Evolutionary conservation across 2,329 filamentous ascomycete genomes (phyloP).

Genomic region (Chalara sp.): DNA sequence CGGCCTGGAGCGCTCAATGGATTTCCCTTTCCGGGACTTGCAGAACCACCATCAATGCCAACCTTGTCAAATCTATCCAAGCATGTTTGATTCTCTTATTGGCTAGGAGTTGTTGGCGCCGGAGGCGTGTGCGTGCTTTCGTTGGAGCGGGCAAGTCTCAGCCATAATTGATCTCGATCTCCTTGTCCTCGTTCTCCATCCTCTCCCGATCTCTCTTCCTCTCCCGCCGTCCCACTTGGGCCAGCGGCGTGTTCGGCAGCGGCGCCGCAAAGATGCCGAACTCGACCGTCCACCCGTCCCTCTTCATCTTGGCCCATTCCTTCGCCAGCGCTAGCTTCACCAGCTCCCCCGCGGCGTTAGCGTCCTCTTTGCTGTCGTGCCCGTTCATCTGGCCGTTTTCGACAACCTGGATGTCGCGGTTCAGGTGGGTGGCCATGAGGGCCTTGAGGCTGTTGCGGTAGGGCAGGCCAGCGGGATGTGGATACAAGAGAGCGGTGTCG

Average conservation of each 20-base stretch:
- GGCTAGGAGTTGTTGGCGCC: not conserved
- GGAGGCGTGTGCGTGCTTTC: not conserved
- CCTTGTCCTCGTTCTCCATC: constrained; percentile 4
- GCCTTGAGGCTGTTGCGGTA: constrained; percentile 70
- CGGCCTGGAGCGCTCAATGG: no score
- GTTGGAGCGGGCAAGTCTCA: not conserved
- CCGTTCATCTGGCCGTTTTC: constrained; percentile 39
- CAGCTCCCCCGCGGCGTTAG: constrained; percentile 80
- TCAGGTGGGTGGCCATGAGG: constrained; percentile 64
- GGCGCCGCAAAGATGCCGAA: constrained; percentile 34
- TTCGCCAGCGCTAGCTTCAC: constrained; percentile 64
- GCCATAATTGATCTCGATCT: not conserved
- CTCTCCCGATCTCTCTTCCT: constrained; percentile 13
- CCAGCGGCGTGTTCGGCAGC: not conserved
- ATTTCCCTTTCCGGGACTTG: no score
- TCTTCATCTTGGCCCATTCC: constrained; percentile 62
- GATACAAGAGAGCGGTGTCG: constrained; percentile 80
- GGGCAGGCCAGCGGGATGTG: constrained; percentile 70
- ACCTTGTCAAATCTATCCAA: no score
- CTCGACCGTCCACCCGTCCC: constrained; percentile 59
- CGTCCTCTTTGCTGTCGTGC: constrained; percentile 91
- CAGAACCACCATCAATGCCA: no score
- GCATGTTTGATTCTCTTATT: no score
- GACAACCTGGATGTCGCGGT: constrained; percentile 72
- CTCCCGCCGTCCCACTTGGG: constrained; percentile 3